Percentiles rank a stretch among this genome's conserved stretches.
Evolutionary conservation across 352 stramenopile genomes (phyloP).

Genomic region (Plasmopara viticola): DNA sequence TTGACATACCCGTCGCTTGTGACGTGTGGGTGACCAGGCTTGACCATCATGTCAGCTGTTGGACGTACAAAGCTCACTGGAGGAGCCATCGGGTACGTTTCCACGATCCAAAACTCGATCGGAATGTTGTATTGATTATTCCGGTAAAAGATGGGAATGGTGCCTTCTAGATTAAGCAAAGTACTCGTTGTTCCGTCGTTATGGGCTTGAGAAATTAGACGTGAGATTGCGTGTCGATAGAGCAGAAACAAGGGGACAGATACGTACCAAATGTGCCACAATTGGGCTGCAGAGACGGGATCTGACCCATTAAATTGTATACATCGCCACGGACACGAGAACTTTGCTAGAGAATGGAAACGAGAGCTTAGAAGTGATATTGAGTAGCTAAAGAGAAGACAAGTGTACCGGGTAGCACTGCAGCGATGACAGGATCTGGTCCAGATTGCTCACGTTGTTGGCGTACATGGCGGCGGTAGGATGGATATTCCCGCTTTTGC

Average conservation of each 20-base stretch:
- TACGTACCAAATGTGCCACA: slow-evolving; percentile 73
- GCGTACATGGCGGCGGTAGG: slow-evolving; percentile 47
- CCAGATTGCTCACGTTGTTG: slow-evolving; percentile 82
- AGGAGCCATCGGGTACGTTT: slow-evolving; percentile 73
- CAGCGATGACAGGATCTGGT: slow-evolving; percentile 83
- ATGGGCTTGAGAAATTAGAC: slow-evolving; percentile 36
- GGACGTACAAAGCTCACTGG: slow-evolving; percentile 85
- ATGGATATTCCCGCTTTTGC: background rate
- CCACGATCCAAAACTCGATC: slow-evolving; percentile 84
- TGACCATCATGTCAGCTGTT: slow-evolving; percentile 84
- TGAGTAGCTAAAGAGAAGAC: background rate
- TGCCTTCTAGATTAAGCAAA: slow-evolving; percentile 77
- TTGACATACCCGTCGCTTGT: slow-evolving; percentile 81
- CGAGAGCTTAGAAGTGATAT: background rate
- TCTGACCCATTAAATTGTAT: slow-evolving; percentile 81
- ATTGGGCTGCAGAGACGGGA: slow-evolving; percentile 79
- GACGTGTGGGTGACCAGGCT: slow-evolving; percentile 79
- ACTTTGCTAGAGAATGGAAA: slow-evolving; percentile 50
- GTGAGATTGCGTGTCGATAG: background rate
- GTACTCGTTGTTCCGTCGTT: slow-evolving; percentile 85
- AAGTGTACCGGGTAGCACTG: slow-evolving; percentile 68
- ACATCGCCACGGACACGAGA: slow-evolving; percentile 76
- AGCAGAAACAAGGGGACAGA: background rate
- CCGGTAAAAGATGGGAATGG: slow-evolving; percentile 89
- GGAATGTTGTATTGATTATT: slow-evolving; percentile 90